These are phyloP conservation scores for Vigna angularis DNA, from an alignment of 306 rosid species.

Conservation along the genomic window DNA sequence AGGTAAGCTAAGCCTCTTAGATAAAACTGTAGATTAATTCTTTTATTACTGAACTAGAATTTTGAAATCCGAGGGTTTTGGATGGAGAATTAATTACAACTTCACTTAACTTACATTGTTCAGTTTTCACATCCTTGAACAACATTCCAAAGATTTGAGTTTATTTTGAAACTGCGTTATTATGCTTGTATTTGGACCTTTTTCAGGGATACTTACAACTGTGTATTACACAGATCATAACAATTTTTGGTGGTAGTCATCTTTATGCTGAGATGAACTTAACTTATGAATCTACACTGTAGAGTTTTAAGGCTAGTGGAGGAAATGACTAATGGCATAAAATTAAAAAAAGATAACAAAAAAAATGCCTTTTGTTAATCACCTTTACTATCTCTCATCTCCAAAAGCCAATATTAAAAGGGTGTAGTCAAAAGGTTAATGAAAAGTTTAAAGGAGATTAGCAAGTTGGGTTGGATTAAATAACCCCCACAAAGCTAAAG, in stretches of 20 bases:
- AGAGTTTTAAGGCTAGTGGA: background rate
- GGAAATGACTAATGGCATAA: conserved; percentile 9
- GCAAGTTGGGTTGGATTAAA: conserved; percentile 60
- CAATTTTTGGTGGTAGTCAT: background rate
- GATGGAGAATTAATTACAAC: conserved; percentile 85
- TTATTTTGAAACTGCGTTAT: background rate
- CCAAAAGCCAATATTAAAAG: conserved; percentile 59
- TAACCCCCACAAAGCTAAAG: conserved; percentile 62
- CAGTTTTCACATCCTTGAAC: conserved; percentile 72
- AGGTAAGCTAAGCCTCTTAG: conserved; percentile 26
- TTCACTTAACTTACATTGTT: conserved; percentile 72
- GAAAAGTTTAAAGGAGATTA: conserved; percentile 60
- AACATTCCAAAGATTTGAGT: background rate
- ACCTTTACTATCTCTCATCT: conserved; percentile 52
- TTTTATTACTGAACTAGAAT: conserved; percentile 44
- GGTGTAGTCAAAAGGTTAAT: conserved; percentile 67
- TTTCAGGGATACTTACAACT: background rate
- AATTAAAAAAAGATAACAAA: conserved; percentile 31
- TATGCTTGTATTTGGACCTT: background rate
- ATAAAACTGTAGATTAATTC: background rate
- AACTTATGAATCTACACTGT: conserved; percentile 17
- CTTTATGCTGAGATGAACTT: conserved; percentile 16
- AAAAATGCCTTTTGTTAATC: conserved; percentile 48
- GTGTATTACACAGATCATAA: background rate
- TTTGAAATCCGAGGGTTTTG: conserved; percentile 68